Evolutionary conservation across 805 yeast species (phyloP).

Genomic region (Sugiyamaella smithiae): DNA sequence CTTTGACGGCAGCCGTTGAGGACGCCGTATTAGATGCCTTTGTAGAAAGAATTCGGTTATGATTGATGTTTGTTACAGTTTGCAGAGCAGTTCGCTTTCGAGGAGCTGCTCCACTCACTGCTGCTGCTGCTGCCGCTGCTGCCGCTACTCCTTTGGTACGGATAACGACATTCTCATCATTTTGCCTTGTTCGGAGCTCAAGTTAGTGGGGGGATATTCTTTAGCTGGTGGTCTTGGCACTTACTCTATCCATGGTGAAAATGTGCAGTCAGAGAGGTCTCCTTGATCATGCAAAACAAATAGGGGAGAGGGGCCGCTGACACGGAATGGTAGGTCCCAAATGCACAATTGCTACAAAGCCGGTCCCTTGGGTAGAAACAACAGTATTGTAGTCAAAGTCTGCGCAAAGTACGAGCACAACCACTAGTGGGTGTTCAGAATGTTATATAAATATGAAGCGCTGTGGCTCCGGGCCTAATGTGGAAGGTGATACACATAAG

Average conservation of each 20-base stretch:
- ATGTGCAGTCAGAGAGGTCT: no score
- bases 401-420: not conserved
- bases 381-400: not conserved
- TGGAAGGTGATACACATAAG: constrained; percentile 10
- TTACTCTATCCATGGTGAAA: not conserved
- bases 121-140: constrained; percentile 4
- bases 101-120: constrained; percentile 2
- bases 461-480: constrained; percentile 10
- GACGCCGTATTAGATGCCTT: not conserved
- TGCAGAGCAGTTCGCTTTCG: constrained; percentile 20
- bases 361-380: not conserved
- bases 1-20: not conserved
- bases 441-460: not conserved
- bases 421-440: not conserved
- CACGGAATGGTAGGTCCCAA: no score
- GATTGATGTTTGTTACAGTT: constrained; percentile 18
- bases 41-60: not conserved
- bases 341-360: no score
- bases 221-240: not conserved
- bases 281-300: constrained; percentile 1
- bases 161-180: not conserved
- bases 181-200: constrained; percentile 1
- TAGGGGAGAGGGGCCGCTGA: not conserved
- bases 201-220: not conserved
- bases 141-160: not conserved